Evolutionary conservation across 148 eudicot species (phyloP), one percentile per base, ranked within the genome.

Genomic region (Bassia scoparia): DNA sequence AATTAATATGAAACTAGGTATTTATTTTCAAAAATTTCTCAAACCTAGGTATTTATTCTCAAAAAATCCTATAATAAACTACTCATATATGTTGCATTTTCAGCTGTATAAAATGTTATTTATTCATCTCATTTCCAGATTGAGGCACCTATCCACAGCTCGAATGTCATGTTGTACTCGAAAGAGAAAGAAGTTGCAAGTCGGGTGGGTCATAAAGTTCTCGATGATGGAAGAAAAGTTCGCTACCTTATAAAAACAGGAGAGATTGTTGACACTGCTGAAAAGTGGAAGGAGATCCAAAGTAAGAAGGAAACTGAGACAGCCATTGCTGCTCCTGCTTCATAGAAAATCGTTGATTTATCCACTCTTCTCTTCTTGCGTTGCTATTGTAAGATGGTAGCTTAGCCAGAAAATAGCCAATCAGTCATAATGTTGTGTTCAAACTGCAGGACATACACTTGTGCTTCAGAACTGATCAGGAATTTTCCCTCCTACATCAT

Each of bases 181-280:
- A 91, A 95, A 83, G 97, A 95, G 60, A 78, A 88, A 78, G 75
- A 88, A 48, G 91, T 91, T 37, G 83, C 83, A 0, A 95, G 98
- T 79, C 86, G 98, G 55, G 98, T 91, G 59, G 97, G 98, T 49
- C 98, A 94, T 73, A 91, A 89, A 68, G 82, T 79, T 24, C 81
- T 95, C 10, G 97, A 95, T 43, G 83, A 95, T 77, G 97, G 98
- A 33, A 87, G 80, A 74, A 85, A 93, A 44, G 98, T 89, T 34
- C 96, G 98, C 20, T 95, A 91, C 85, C 97, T 95, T 67, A 77
- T 95, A 60, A 95, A 95, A 83, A 95, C 98, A 12, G 98, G 98
- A 17, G 98, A 95, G 81, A 85, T 94, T 49, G 87, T 95, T 3
- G 97, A 95, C 81, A 89, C 87, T 73, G 87, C 90, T 3, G 98